These are phyloP conservation scores for Trichophaea hybrida DNA, from an alignment of 2,329 filamentous ascomycete genomes.

Conservation along the genomic window DNA sequence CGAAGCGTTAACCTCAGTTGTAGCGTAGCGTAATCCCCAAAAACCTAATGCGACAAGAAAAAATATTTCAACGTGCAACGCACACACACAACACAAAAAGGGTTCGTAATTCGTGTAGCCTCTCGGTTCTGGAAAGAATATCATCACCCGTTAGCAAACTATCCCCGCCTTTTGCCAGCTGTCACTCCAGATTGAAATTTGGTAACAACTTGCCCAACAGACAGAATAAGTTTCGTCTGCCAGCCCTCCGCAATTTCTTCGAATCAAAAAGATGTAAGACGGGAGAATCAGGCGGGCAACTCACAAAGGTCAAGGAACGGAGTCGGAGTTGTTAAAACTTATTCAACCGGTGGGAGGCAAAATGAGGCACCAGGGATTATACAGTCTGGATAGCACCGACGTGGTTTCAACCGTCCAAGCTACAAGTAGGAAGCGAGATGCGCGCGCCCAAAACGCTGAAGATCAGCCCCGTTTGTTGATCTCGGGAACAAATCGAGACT, in stretches of 20 bases:
- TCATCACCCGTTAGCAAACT: not conserved
- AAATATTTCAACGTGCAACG: not conserved
- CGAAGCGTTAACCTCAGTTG: too few relatives aligned
- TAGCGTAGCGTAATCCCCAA: not conserved
- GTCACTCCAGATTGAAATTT: not conserved
- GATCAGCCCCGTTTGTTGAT: conserved; percentile 3
- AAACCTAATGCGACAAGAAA: not conserved
- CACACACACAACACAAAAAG: not conserved
- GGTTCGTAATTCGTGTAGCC: not conserved
- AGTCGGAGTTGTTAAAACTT: not conserved
- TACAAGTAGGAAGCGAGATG: not conserved
- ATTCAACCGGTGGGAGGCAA: not conserved
- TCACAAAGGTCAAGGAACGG: not conserved
- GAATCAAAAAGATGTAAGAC: too few relatives aligned
- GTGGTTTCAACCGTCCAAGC: not conserved
- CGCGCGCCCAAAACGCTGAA: not conserved
- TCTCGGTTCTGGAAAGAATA: not conserved
- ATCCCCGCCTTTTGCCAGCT: not conserved
- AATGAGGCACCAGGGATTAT: not conserved
- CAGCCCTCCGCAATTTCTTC: too few relatives aligned
- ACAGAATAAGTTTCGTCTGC: too few relatives aligned
- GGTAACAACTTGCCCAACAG: too few relatives aligned
- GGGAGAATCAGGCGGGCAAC: not conserved
- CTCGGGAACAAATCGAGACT: not conserved
- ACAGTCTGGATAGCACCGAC: not conserved